Percentiles rank a stretch among this genome's conserved stretches.
phyloP scores from a whole-genome alignment of 2,329 filamentous ascomycete species.

The Fusarium sp. region DNA sequence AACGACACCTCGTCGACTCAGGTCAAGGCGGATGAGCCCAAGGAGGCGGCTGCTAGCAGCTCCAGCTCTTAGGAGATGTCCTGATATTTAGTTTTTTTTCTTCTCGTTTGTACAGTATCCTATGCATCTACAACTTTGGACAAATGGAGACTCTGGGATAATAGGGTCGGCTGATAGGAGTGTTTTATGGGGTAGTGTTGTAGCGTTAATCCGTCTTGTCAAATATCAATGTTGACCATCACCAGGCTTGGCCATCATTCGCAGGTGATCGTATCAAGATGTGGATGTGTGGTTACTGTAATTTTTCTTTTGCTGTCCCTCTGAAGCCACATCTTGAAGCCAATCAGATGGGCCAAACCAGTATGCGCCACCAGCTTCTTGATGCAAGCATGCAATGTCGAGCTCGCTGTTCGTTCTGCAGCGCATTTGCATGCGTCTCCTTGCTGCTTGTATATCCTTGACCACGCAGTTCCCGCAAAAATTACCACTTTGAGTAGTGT shows the following conservation, averaged over 20 bases:
- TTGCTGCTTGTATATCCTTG: constrained; percentile 9
- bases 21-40: constrained; percentile 43
- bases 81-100: background rate
- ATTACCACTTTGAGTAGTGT: constrained; percentile 30
- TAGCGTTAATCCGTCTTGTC: constrained; percentile 29
- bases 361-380: background rate
- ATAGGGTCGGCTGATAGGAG: constrained; percentile 16
- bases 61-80: constrained; percentile 24
- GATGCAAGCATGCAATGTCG: background rate
- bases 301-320: no score
- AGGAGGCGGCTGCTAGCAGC: constrained; percentile 32
- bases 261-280: background rate
- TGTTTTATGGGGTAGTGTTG: constrained; percentile 22
- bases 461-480: constrained; percentile 31
- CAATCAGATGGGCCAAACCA: background rate
- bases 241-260: background rate
- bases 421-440: constrained; percentile 26
- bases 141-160: constrained; percentile 21
- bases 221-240: background rate
- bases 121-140: constrained; percentile 28
- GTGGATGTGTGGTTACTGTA: background rate
- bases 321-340: background rate
- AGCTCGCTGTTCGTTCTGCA: background rate
- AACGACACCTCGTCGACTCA: constrained; percentile 45
- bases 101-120: constrained; percentile 33